Base-by-base conservation (phyloP, 306 rosid species). In the Geum urbanum region DNA sequence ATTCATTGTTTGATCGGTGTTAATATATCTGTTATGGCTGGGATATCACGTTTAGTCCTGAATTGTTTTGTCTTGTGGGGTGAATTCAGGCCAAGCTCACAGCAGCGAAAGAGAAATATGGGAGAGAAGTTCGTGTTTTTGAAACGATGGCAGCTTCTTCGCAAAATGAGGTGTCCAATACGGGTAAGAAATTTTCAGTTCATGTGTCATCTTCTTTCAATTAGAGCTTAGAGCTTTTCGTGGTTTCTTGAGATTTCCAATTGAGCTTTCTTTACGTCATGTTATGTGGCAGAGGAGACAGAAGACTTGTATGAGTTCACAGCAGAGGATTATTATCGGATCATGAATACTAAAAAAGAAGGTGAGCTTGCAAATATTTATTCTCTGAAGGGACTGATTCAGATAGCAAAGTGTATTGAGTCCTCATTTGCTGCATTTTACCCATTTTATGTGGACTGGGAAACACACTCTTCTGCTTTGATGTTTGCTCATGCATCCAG, bases 281-380 rank as follows among this genome's bases (percentile, higher is more conserved):
- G 69, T 67, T 20, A 54, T 32, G 72, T 61, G 67, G 86, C 80
- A 82, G 97, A 83, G 69, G 94, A 80, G 83, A 12, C 82, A 5
- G 90, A 84, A 35, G 94, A 83, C 37, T 83, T 87, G 79, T 91
- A 82, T 53, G 97, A 91, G 81, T 91, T 91, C 65, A 85, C 96
- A 3, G 75, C 94, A 0, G 91, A 84, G 74, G 97, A 91, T 76
- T 91, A 91, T 77, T 78, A 72, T 73, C 86, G 84, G 63, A 45
- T 87, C n/a, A 73, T 82, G 74, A 81, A 86, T 24, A 55, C 88
- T 35, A 87, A 83, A 77, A 91, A 87, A 72, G 89, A 87, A 68
- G 97, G 97, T 89, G 84, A 82, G 63, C 54, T 49, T 40, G 53
- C 51, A 69, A 22, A 57, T 37, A 13, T 24, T 24, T 24, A n/a